Base-by-base conservation (phyloP, 176 grass and related monocot genomes). In the Chrysopogon serrulatus region DNA sequence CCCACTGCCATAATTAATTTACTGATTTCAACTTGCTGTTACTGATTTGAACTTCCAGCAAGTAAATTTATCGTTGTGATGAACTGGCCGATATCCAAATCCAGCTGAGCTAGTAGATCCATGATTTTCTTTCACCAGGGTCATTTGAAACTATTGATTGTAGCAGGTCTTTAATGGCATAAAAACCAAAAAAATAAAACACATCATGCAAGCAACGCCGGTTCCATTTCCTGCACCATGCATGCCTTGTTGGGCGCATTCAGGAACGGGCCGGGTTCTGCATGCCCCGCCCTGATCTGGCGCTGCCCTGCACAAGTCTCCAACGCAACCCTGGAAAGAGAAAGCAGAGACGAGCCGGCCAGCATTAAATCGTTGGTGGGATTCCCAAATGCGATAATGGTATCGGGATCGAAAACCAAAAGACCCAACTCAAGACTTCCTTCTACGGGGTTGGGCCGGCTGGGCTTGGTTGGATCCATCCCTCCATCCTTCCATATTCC, bases 401-500 rank as follows among this genome's bases (percentile, higher is more conserved):
- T 79, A 84, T 80, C 48, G 87, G 87, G 76, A 88, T 88, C 87
- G 76, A n/a, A 68, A 84, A 79, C 81, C 59, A 36, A 57, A 88
- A 88, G 76, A 32, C 57, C 17, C 4, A 84, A 84, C 87, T 74
- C 76, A 39, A 45, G 36, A 79, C 81, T 80, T 56, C 87, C 36
- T 44, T 67, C 44, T 44, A 65, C 62, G 73, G 49, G 73, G 61
- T 68, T 85, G 34, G 82, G 68, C 15, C 2, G 30, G 13, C 9
- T 35, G 30, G 41, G 17, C 28, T 48, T 10, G 61, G 19, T n/a
- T n/a, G n/a, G n/a, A n/a, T n/a, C n/a, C n/a, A n/a, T n/a, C n/a
- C n/a, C n/a, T n/a, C n/a, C n/a, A 60, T 77, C 13, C 34, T 49
- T 24, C 32, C 74, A 66, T 2, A 14, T 4, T 49, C 21, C 21